Base-by-base conservation (phyloP, 2,329 filamentous ascomycete species). In the Thermomyces lanuginosus region DNA sequence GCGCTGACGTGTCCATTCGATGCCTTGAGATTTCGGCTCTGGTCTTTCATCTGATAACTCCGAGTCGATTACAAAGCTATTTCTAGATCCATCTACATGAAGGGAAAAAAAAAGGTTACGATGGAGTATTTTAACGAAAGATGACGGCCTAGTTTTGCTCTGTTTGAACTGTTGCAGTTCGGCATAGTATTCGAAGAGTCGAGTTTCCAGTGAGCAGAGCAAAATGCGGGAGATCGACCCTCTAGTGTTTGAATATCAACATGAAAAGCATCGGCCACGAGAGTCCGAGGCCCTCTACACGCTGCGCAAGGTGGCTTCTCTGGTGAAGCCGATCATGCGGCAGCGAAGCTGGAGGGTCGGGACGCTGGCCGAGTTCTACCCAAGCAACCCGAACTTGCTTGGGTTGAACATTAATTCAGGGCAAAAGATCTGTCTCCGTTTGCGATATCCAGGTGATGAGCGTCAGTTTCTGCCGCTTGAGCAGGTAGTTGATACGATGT, bases 321-420 rank as follows among this genome's bases (percentile, higher is more conserved):
- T 91, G 31, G 84, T 93, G 35, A 93, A 92, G 50, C 86, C 86
- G 10, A 80, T 95, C 36, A 95, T 95, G 84, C 68, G 82, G 37
- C 81, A 81, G 24, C 71, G 80, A 22, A 65, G 65, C 29, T 95
- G 83, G 80, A 75, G 63, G 35, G 80, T 95, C 17, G 64, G 67
- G 15, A 69, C 78, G 24, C 64, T 95, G 9, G 72, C 74, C 25
- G 86, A 95, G 49, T 92, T 95, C 54, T 78, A 80, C 33, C 86
- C 86, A 1, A 61, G 70, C 8, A 66, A 89, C 40, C 54, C 60
- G 16, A 78, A 77, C 38, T 60, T 92, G 2, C 57, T 92, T 21
- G 84, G 80, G 64, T 56, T 92, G 14, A 93, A 95, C 42, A 63
- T 77, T 40, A 79, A 86, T 43, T 55, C 55, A 10, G 83, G 82